phyloP scores from a whole-genome alignment of 2,329 filamentous ascomycete genomes.

The Aschersonia sp. region DNA sequence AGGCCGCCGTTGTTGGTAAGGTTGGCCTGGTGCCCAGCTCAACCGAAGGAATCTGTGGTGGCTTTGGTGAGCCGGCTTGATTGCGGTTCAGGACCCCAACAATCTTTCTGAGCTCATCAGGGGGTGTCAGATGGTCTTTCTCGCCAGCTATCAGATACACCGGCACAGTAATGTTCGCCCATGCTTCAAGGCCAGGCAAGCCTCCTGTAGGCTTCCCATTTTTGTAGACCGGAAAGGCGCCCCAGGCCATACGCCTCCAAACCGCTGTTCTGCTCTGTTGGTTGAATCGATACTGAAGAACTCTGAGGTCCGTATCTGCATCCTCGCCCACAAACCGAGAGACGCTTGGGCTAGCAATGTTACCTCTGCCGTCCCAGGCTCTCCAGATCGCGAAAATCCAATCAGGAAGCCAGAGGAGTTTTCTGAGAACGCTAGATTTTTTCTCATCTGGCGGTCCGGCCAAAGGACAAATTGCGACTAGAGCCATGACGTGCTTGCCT shows the following conservation, averaged over 20 bases:
- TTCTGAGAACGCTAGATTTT: constrained; percentile 27
- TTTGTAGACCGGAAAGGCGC: constrained; percentile 47
- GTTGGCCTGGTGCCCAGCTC: too few relatives aligned
- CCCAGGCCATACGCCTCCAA: constrained; percentile 68
- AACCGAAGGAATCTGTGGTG: too few relatives aligned
- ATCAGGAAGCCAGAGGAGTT: constrained; percentile 53
- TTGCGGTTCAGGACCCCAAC: constrained; percentile 20
- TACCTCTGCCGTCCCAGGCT: constrained; percentile 64
- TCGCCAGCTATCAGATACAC: constrained; percentile 69
- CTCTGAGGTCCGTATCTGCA: constrained; percentile 50
- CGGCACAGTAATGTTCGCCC: constrained; percentile 59
- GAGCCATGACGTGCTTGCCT: constrained; percentile 52
- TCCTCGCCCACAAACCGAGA: constrained; percentile 56
- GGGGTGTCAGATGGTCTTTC: constrained; percentile 61
- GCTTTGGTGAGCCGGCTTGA: constrained; percentile 7
- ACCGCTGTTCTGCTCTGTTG: constrained; percentile 69
- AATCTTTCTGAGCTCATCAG: constrained; percentile 56
- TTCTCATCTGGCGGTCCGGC: constrained; percentile 45
- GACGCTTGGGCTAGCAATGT: constrained; percentile 64
- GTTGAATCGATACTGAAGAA: constrained; percentile 62
- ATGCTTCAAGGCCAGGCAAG: constrained; percentile 53
- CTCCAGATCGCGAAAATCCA: constrained; percentile 65
- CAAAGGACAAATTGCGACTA: constrained; percentile 71
- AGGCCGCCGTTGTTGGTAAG: too few relatives aligned
- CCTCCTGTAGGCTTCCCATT: constrained; percentile 41